Evolutionary conservation across 164 flowering plant species (phyloP).

Genomic region (Magnolia kwangsiensis): DNA sequence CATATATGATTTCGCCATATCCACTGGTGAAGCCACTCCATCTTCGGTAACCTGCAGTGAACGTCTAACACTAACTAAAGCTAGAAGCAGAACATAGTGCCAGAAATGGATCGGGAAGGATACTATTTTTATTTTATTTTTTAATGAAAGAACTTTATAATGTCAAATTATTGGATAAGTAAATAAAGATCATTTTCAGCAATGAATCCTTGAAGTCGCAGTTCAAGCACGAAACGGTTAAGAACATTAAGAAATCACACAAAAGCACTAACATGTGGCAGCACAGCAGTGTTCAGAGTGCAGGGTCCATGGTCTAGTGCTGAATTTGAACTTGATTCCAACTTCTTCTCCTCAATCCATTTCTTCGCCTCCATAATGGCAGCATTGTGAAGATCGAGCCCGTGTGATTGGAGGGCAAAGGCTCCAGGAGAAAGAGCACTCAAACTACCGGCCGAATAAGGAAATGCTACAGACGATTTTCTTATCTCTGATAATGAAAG

Average conservation of each 20-base stretch:
- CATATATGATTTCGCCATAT: constrained; percentile 82
- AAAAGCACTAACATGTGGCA: constrained; percentile 38
- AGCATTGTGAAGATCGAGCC: constrained; percentile 26
- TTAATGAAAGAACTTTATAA: too few relatives aligned
- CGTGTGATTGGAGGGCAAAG: constrained; percentile 15
- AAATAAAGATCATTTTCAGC: neutral
- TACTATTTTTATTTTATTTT: neutral
- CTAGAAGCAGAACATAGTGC: neutral
- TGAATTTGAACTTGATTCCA: constrained; percentile 40
- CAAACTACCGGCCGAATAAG: constrained; percentile 8
- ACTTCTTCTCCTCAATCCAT: constrained; percentile 69
- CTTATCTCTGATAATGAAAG: constrained; percentile 3
- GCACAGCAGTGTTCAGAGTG: constrained; percentile 21
- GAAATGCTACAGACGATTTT: constrained; percentile 1
- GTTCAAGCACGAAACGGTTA: neutral
- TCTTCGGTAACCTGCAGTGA: constrained; percentile 41
- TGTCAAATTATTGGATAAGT: neutral
- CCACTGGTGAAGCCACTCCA: constrained; percentile 64
- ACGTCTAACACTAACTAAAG: constrained; percentile 4
- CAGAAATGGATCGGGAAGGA: neutral
- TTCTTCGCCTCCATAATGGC: constrained; percentile 70
- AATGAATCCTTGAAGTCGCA: neutral
- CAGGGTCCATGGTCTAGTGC: constrained; percentile 27
- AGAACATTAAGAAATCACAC: constrained; percentile 1
- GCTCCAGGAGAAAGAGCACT: constrained; percentile 22